Evolutionary conservation across 176 grass and related monocot genomes (phyloP).

Genomic region (Olyra latifolia): DNA sequence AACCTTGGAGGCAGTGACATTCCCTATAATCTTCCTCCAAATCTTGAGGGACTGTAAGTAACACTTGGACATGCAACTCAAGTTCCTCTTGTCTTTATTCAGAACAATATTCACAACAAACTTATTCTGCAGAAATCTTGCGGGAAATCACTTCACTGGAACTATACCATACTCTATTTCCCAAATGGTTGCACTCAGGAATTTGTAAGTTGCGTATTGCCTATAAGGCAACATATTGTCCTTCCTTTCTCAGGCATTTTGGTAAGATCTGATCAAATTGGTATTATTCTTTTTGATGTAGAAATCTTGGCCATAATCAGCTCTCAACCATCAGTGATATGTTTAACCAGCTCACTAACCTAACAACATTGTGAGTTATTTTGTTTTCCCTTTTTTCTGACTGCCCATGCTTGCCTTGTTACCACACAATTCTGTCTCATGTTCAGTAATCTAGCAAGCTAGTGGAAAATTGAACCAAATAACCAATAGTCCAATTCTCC

Average conservation of each 20-base stretch:
- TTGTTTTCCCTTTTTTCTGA: slow-evolving; percentile 22
- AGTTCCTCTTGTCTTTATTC: neutral
- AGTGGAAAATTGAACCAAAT: slow-evolving; percentile 14
- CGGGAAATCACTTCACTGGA: slow-evolving; percentile 68
- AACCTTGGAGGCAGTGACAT: slow-evolving; percentile 73
- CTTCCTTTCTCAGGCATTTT: neutral
- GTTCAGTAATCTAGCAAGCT: neutral
- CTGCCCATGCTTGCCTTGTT: neutral
- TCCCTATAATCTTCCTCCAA: slow-evolving; percentile 89
- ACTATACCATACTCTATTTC: slow-evolving; percentile 74
- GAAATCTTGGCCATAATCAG: slow-evolving; percentile 84
- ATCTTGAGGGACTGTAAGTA: slow-evolving; percentile 76
- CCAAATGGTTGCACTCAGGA: slow-evolving; percentile 52
- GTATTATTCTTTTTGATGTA: slow-evolving; percentile 31
- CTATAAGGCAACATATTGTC: neutral
- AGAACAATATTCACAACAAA: slow-evolving; percentile 11
- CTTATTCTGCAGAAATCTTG: slow-evolving; percentile 71
- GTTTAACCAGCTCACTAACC: slow-evolving; percentile 60
- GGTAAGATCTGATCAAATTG: slow-evolving; percentile 26
- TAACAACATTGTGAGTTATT: slow-evolving; percentile 72
- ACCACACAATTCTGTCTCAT: neutral
- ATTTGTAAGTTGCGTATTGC: slow-evolving; percentile 57
- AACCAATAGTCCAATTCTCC: slow-evolving; percentile 32
- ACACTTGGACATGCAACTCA: neutral
- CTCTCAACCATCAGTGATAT: slow-evolving; percentile 64